Evolutionary conservation across 2,329 filamentous ascomycete species (phyloP), one percentile per base, ranked within the genome.

Genomic region (Ceratocystis ficicola): DNA sequence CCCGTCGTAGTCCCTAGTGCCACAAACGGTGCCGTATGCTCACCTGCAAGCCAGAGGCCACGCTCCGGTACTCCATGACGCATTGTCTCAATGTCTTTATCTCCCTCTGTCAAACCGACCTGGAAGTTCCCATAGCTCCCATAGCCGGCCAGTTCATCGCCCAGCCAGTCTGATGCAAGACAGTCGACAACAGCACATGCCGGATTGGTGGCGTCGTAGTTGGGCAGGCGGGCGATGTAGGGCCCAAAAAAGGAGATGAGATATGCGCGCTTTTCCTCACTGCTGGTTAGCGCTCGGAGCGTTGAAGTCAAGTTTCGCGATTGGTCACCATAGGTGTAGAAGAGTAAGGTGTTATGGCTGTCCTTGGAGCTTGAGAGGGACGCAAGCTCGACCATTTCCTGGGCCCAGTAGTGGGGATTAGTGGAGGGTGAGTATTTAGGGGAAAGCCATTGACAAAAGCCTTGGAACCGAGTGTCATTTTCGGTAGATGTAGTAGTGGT

Each of bases 81-180:
- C 75, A 90, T 82, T 2, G 73, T 75, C 62, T 86, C 81, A 61
- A 96, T 84, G 72, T 95, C 88, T 66, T 79, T 77, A 70, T 92
- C 89, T 0, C 86, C 89, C 5, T 83, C 78, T 69, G 83, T 77
- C 60, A 93, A 72, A 0, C 89, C 90, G 17, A 87, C 79, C 71
- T 91, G 90, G 75, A 95, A 95, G 73, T 95, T 95, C 63, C 81
- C 83, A 74, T 96, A 96, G 70, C 86, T 89, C 7, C 92, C 91
- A 72, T 87, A 85, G 0, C 92, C 91, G 0, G 91, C 88, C 41
- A 91, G 81, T 17, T 88, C 84, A 72, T 96, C 91, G 61, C 81
- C 81, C 32, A 88, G 80, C 91, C 91, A 96, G 66, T 83, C 80
- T 0, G 91, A 95, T 0, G 88, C 84, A 2, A 91, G 77, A 48